phyloP scores from a whole-genome alignment of 768 basidiomycete genomes.

The Leucocoprinus sp. region DNA sequence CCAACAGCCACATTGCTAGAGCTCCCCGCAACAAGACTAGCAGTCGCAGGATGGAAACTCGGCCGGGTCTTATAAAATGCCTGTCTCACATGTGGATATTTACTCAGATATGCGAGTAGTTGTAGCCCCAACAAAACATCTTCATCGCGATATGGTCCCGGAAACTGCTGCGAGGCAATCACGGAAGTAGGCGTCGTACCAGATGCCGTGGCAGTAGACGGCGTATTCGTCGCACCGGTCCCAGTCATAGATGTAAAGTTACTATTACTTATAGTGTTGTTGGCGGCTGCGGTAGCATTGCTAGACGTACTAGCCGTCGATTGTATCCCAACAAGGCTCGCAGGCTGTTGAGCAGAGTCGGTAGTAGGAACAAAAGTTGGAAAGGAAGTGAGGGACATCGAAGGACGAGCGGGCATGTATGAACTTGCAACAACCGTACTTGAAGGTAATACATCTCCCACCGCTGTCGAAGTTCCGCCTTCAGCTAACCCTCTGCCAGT shows the following conservation, averaged over 20 bases:
- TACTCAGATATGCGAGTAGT: conserved; percentile 91
- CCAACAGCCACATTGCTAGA: conserved; percentile 3
- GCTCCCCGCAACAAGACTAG: conserved; percentile 22
- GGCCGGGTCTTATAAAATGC: conserved; percentile 86
- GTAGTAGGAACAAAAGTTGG: too few species aligned
- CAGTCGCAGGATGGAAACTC: conserved; percentile 76
- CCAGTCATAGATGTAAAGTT: conserved; percentile 1
- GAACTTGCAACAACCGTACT: not conserved
- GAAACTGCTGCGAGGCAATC: conserved; percentile 16
- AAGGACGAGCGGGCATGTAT: not conserved
- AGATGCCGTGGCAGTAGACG: conserved; percentile 12
- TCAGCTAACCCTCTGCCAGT: not conserved
- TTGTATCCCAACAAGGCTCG: not conserved
- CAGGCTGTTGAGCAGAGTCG: not conserved
- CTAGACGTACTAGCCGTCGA: not conserved
- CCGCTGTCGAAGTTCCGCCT: not conserved
- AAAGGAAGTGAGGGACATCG: too few species aligned
- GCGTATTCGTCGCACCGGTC: conserved; percentile 17
- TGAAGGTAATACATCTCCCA: not conserved
- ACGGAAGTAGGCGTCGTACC: conserved; percentile 27
- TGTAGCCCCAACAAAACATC: conserved; percentile 88
- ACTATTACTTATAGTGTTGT: conserved; percentile 1
- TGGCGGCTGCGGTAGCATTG: not conserved
- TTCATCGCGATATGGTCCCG: conserved; percentile 85
- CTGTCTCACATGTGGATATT: conserved; percentile 95